Evolutionary conservation across 1,284 basidiomycete genomes (phyloP).

Genomic region (Kalmanozyma brasiliensis): DNA sequence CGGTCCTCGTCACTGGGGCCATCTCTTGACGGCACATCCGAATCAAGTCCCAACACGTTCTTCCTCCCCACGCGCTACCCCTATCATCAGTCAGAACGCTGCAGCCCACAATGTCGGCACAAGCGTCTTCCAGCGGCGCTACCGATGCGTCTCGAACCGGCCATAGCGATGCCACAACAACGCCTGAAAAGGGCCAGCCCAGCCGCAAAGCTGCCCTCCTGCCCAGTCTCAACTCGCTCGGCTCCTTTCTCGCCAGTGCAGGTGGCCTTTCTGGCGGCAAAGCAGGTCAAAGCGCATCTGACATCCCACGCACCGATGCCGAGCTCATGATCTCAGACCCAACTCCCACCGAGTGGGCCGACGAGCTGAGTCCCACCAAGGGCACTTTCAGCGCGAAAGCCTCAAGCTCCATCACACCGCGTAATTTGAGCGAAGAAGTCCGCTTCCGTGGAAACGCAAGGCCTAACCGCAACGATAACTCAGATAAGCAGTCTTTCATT

Average conservation of each 20-base stretch:
- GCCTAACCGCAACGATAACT: not conserved
- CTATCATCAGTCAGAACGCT: no score
- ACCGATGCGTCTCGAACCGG: not conserved
- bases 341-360: conserved; percentile 35
- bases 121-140: not conserved
- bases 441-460: conserved; percentile 18
- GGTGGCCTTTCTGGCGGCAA: conserved; percentile 6
- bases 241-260: conserved; percentile 32
- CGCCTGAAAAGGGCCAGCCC: conserved; percentile 9
- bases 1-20: no score
- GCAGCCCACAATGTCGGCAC: not conserved
- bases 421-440: conserved; percentile 23
- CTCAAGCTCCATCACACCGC: not conserved
- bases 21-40: not conserved
- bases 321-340: conserved; percentile 41
- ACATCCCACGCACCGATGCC: conserved; percentile 27
- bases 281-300: not conserved
- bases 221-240: conserved; percentile 36
- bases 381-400: not conserved
- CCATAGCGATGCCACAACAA: not conserved
- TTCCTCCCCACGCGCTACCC: not conserved
- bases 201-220: conserved; percentile 35
- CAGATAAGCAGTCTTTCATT: conserved; percentile 18
- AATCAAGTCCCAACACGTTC: not conserved
- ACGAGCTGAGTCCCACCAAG: conserved; percentile 14